Base-by-base conservation (phyloP, 495 filamentous ascomycete species). In the Aspergillus diversus region DNA sequence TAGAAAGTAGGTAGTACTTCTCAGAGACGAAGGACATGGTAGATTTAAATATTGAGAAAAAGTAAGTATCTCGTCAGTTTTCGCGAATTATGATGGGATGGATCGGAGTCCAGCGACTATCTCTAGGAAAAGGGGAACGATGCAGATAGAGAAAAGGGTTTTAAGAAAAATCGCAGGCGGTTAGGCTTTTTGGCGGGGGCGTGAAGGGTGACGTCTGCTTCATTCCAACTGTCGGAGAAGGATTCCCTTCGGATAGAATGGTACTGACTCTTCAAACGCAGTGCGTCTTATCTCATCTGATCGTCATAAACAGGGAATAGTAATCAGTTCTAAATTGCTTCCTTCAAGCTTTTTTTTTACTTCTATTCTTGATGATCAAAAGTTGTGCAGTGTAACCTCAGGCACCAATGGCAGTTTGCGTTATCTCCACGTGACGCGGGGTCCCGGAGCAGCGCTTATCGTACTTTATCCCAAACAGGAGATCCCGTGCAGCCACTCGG, bases 1-100 rank as follows among this genome's bases (percentile, higher is more conserved):
- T 63, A 33, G 60, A 57, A 31, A 63, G 57, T 60, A 63, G 43
- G 53, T 46, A 67, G 31, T 48, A 32, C 56, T 51, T 57, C 58
- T 71, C 61, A 61, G 57, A 64, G 64, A 71, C 65, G 57, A 71
- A 70, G 61, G 43, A 70, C 73, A 78, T 76, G 64, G 63, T 76
- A 68, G 50, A 34, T 7, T 47, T 11, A 31, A 31, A n/a, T 33
- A 52, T 37, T 6, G 21, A 48, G 59, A 54, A 35, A 51, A 39
- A 21, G n/a, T 12, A 11, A 12, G 39, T 43, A 43, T 6, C 39
- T 15, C 39, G 11, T 43, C 39, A 43, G 39, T 43, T 0, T 13
- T 55, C 47, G 43, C 12, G 33, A 47, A 12, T 51, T 15, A 35
- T 27, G 46, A 50, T 64, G 58, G 59, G 48, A 71, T 65, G 54